Base-by-base conservation (phyloP, 1,284 basidiomycete species). In the Apiotrichum siamense region DNA sequence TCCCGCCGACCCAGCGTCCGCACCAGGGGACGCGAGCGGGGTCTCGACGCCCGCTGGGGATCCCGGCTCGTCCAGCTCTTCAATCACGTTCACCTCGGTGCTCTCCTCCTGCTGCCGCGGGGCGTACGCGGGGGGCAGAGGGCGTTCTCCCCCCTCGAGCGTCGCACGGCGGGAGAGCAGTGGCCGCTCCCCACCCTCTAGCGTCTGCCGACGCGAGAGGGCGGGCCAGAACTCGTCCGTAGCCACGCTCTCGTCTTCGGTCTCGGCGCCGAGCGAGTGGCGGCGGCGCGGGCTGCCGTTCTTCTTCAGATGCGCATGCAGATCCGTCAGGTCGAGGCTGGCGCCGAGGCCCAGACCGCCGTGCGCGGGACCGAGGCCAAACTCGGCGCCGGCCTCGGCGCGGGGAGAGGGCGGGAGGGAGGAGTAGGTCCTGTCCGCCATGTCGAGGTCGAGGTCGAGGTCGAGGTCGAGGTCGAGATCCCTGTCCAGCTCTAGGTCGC, bases 371-470 rank as follows among this genome's bases (percentile, higher is more conserved):
- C 52, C 57, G 23, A 41, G 29, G 15, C 59, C 54, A n/a, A 45
- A 45, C 32, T 35, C 44, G 4, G 44, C 44, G 24, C 44, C 27
- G 4, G 44, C 44, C n/a, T 58, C 55, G 12, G 44, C 49, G 23
- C 64, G 45, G 2, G 70, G 69, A 7, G 66, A 69, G 20, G 67
- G 65, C 2, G 70, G 70, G 9, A 73, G 53, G 10, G 64, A 67
- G 2, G 69, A 71, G 50, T 73, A 73, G 1, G 44, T 45, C 23
- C 44, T 33, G n/a, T 45, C 44, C 3, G 10, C 41, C 10, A 11
- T 7, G 68, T 67, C 10, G 62, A 64, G 0, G 47, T 40, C 35
- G 20, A 36, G 42, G 6, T 44, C 41, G 10, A 31, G n/a, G 21
- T 55, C 53, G 18, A 43, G n/a, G 68, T 67, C 10, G 62, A 64